Evolutionary conservation across 2,329 filamentous ascomycete genomes (phyloP), one percentile per base, ranked within the genome.

Genomic region (Diaporthe citriasiana): DNA sequence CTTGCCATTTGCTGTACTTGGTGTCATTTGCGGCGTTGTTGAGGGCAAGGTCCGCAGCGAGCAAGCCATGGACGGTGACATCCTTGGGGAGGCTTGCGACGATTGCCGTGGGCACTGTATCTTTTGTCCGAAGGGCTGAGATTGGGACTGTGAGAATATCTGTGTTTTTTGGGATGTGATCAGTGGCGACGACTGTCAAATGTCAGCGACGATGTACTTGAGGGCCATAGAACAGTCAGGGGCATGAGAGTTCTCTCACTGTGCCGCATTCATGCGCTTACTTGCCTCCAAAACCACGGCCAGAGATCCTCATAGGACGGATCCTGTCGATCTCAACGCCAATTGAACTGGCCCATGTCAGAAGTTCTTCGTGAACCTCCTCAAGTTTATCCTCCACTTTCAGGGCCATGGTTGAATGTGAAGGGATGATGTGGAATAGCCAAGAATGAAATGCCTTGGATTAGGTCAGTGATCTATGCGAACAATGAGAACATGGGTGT

Each of bases 311-410:
- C 53, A 90, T 88, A 7, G 94, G 92, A 3, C 86, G 85, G 63
- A 97, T 90, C 38, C 91, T 92, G 78, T 92, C 87, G 77, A 95
- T 89, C 47, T 87, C 83, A 38, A 97, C 88, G 19, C 93, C 93
- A 73, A 90, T 87, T 1, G 84, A 82, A 56, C 86, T 81, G 1
- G 93, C 92, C 94, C 95, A 97, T 74, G 87, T 79, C 3, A 92
- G 86, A 74, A 97, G 93, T 12, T 85, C 83, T 35, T 89, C 76
- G 59, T 80, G 80, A 51, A 74, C 74, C 19, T 81, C 79, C 79
- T 75, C 74, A 8, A 75, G 72, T n/a, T 47, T 69, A 69, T 75
- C 74, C 5, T 73, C 74, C 72, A 70, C 73, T 30, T 27, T 33
- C 17, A 42, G 50, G 3, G 33, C 59, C 45, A 38, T 53, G 22